Base-by-base conservation (phyloP, 2,329 filamentous ascomycete species). In the Colletotrichum noveboracense region DNA sequence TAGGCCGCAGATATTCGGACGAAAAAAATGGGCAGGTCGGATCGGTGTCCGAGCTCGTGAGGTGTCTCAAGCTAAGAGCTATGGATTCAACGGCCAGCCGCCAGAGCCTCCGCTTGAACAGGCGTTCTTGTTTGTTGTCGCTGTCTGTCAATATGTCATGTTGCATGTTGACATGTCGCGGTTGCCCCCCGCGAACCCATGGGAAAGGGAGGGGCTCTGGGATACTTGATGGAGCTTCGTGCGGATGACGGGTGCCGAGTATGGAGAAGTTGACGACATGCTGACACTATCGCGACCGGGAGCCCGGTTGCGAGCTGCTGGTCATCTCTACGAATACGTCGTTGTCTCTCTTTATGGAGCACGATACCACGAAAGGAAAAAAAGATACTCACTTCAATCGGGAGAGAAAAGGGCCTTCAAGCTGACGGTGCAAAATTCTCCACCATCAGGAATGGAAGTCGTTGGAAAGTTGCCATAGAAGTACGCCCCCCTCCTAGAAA, bases 11-110 rank as follows among this genome's bases (percentile, higher is more conserved):
- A 30, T 30, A 13, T 16, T 64, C 30, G 66, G 38, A 38, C 38
- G 66, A 48, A 30, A 61, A 18, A 13, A 21, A 55, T 38, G 66
- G 24, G 36, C 32, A 58, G 38, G 38, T 48, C 18, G 38, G 38
- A 48, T 18, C 38, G 16, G 38, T 48, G 38, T 48, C 38, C 38
- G 38, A 8, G 18, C 52, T 21, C 24, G 34, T 71, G 71, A 71
- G 67, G 70, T 71, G 71, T 71, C 67, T 65, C 34, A 16, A 21
- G 38, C 38, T 48, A 48, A 48, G 12, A 38, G 34, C 34, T 38
- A 38, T 6, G 38, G 18, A n/a, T 7, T 0, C 38, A 48, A n/a
- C 18, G 38, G 38, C 38, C 38, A 48, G 38, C 38, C 38, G 38
- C 38, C 38, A 48, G 38, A 48, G 38, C 38, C 38, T 48, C 18